Evolutionary conservation across 2,329 filamentous ascomycete species (phyloP), one percentile per base, ranked within the genome.

Genomic region (Hypocreales sp.): DNA sequence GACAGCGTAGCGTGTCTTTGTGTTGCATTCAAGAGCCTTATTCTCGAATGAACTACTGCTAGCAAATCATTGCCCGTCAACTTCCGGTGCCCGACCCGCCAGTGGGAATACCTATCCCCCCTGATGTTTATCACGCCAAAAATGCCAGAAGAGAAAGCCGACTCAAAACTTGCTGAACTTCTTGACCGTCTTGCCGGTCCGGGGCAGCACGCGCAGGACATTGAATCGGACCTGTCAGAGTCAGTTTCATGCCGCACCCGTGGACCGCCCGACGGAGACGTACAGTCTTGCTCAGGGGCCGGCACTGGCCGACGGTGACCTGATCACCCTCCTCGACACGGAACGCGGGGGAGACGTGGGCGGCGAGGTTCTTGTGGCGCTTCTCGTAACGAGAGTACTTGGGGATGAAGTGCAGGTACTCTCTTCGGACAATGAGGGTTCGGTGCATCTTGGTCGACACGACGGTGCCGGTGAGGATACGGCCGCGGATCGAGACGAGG

Each of bases 401-500:
- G 64, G 86, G 86, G 60, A 98, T 80, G 70, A 82, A 98, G 74
- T 98, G 90, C 40, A 98, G 83, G 75, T 98, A 98, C 75, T 98
- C 90, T 66, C 90, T 79, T 63, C 90, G 90, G 74, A 98, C 92
- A 68, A 98, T 79, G 60, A 95, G 69, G 53, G 90, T 98, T 67
- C 90, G 82, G 81, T 98, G 90, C 90, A 98, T 98, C 82, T 98
- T 98, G 67, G 90, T 98, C 53, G 87, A 95, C 57, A 95, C 80
- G 56, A 98, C 90, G 58, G 84, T 94, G 56, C 90, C 90, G 60
- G 87, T 95, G 47, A 98, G 73, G 75, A 98, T 98, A 87, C 90
- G 87, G 64, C 90, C 90, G 71, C 90, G 90, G 72, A 98, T 98
- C 45, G 90, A 95, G 61, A 98, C 86, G 61, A 87, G 72, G 61